Evolutionary conservation across 192 early-diverging fungal genomes (phyloP).

Genomic region (Linnemannia exigua): DNA sequence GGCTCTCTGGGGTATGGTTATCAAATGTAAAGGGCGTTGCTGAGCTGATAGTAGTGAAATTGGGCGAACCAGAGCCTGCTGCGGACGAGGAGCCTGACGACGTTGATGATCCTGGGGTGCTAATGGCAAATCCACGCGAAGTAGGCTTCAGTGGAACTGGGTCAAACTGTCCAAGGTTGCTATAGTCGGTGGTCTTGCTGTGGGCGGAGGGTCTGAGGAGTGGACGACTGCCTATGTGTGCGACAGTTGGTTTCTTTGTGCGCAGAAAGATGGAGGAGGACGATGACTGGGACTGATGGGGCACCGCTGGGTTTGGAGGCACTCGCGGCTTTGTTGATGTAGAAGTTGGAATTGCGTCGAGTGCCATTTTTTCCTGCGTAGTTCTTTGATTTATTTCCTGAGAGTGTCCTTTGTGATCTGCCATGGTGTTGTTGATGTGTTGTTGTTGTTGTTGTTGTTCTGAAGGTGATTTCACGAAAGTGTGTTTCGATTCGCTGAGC

Average conservation of each 20-base stretch:
- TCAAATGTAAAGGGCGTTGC: slow-evolving; percentile 29
- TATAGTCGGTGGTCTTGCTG: slow-evolving; percentile 28
- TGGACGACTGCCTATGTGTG: slow-evolving; percentile 14
- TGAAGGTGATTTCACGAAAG: slow-evolving; percentile 6
- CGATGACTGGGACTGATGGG: not conserved
- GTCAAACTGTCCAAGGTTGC: slow-evolving; percentile 25
- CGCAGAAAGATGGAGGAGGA: slow-evolving; percentile 18
- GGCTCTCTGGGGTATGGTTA: slow-evolving; percentile 32
- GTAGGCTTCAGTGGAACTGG: not conserved
- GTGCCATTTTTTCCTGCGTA: not conserved
- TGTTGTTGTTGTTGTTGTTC: no score
- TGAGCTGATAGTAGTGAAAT: not conserved
- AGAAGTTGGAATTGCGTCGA: not conserved
- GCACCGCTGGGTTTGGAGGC: not conserved
- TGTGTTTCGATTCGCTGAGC: not conserved
- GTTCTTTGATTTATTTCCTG: not conserved
- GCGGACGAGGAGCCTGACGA: not conserved
- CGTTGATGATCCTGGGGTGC: not conserved
- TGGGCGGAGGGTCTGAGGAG: slow-evolving; percentile 26
- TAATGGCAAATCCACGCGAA: slow-evolving; percentile 8
- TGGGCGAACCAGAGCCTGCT: not conserved
- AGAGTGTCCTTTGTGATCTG: not conserved
- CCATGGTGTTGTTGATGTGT: not conserved
- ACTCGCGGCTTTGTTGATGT: not conserved
- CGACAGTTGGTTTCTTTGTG: slow-evolving; percentile 29